A percentile compares a stretch with the other conserved stretches of the same genome.
phyloP scores from a whole-genome alignment of 202 grass and related monocot genomes.

The Dendrocalamus latiflorus region DNA sequence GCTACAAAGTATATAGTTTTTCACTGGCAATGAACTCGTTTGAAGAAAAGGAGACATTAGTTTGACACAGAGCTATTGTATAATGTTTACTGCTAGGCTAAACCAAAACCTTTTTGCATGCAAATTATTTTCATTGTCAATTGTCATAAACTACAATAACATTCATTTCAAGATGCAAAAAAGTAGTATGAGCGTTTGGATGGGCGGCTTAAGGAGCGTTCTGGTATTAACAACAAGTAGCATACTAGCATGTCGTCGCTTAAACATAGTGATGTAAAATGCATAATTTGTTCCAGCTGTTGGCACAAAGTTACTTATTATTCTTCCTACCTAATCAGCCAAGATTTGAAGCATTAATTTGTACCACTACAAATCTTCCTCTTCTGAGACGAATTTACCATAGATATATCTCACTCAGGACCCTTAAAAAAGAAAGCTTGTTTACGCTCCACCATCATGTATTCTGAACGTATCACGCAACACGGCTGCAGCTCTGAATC shows the following conservation, averaged over 20 bases:
- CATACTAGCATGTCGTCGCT: not conserved
- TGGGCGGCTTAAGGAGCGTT: not conserved
- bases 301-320: not conserved
- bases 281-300: not conserved
- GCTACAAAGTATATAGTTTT: no score
- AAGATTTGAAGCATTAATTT: not conserved
- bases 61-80: no score
- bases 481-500: not conserved
- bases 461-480: not conserved
- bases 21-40: no score
- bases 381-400: not conserved
- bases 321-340: not conserved
- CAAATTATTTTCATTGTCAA: no score
- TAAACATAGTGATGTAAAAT: not conserved
- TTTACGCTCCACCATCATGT: not conserved
- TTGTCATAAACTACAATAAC: no score
- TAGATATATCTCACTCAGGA: not conserved
- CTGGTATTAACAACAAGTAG: not conserved
- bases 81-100: no score
- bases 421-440: not conserved
- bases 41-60: no score
- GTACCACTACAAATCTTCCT: not conserved
- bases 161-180: not conserved
- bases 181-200: not conserved
- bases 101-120: no score